Base-by-base conservation (phyloP, 2,329 filamentous ascomycete genomes). In the Aspergillus udagawae region DNA sequence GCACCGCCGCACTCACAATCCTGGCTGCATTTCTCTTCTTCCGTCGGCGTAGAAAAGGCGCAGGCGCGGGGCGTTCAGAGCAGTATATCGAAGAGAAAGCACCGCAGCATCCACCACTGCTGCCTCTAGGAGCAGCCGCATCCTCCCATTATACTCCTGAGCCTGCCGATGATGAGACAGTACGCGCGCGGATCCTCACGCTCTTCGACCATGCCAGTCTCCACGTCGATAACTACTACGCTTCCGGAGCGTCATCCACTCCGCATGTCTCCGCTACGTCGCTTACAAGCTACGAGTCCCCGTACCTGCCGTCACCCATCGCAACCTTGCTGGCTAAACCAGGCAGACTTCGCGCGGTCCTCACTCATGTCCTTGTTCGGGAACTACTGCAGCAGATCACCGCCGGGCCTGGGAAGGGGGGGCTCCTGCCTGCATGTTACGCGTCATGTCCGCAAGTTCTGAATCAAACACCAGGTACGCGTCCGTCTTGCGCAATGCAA, bases 141-240 rank as follows among this genome's bases (percentile, higher is more conserved):
- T 32, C 28, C 27, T 32, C 10, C 21, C 51, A 12, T 21, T 62
- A 66, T 44, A 61, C 69, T 9, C 69, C 72, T 4, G 63, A 68
- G 17, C 64, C 69, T 7, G 67, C 68, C 1, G 73, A 73, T 41
- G 72, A 75, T 50, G 58, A 63, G 5, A 64, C 64, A 0, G 60
- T 74, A 2, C 58, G 52, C 6, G 56, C 38, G 6, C 60, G 63
- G 4, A 62, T 73, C 21, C 64, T 68, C 47, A 67, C 66, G 0
- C 50, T 75, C 1, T 68, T 72, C 56, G 71, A 74, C 42, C 70
- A 71, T 51, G 67, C 69, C 23, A 61, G 65, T 42, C 61, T 73
- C 1, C 73, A 75, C 54, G 62, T 74, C 25, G 73, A 75, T 23
- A 75, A 75, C 51, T 75, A 70, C 52, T 75, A 75, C 53, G 49